Evolutionary conservation across 192 early-diverging fungal species (phyloP).

Genomic region (Backusella tarrabulga): DNA sequence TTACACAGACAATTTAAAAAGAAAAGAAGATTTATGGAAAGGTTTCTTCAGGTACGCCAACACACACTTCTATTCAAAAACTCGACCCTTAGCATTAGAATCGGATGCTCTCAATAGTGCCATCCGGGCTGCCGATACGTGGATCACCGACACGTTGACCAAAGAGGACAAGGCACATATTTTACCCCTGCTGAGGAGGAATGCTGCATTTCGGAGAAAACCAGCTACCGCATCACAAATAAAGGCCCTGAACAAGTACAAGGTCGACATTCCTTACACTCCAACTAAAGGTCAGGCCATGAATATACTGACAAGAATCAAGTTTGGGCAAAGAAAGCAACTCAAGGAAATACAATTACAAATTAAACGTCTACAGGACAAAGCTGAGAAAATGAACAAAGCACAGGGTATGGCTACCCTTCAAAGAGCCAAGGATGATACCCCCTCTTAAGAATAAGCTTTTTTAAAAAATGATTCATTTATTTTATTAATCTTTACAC

Average conservation of each 20-base stretch:
- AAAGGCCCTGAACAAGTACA: constrained; percentile 38
- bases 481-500: neutral
- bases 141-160: constrained; percentile 36
- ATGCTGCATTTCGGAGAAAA: constrained; percentile 52
- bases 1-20: neutral
- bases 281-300: constrained; percentile 66
- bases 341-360: neutral
- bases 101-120: constrained; percentile 53
- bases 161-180: neutral
- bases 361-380: neutral
- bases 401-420: neutral
- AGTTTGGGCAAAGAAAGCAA: constrained; percentile 48
- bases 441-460: neutral
- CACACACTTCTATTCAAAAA: neutral
- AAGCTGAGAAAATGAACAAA: neutral
- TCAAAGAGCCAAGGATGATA: neutral
- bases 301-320: constrained; percentile 62
- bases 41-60: neutral
- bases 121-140: constrained; percentile 66
- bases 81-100: constrained; percentile 28
- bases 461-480: neutral
- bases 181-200: constrained; percentile 33
- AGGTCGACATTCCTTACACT: constrained; percentile 18
- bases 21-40: neutral
- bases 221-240: constrained; percentile 56